Evolutionary conservation across 176 grass and related monocot genomes (phyloP).

Genomic region (Triticum urartu): DNA sequence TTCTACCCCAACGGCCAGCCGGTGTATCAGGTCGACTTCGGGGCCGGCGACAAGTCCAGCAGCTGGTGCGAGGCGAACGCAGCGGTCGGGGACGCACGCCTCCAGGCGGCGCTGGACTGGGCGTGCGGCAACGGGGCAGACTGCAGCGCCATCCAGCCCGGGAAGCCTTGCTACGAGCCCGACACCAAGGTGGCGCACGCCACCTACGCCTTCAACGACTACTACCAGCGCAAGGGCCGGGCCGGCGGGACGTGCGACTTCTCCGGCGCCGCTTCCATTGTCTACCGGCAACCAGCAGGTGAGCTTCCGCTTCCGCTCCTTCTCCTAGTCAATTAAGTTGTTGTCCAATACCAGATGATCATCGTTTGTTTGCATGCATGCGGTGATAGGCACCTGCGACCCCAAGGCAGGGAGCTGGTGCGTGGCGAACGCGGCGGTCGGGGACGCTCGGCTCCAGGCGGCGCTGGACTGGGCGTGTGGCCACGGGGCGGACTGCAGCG

Average conservation of each 20-base stretch:
- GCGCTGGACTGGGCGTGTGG: constrained; percentile 33
- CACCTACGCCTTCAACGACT: not conserved
- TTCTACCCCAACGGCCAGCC: constrained; percentile 53
- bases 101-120: constrained; percentile 42
- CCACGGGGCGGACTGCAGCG: constrained; percentile 56
- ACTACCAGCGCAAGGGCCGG: constrained; percentile 36
- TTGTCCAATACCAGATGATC: too few relatives aligned
- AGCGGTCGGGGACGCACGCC: not conserved
- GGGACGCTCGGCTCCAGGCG: not conserved
- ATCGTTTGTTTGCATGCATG: too few relatives aligned
- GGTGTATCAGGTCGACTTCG: constrained; percentile 53
- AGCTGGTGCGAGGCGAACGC: constrained; percentile 50
- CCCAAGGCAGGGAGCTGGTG: constrained; percentile 30
- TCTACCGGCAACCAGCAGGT: not conserved
- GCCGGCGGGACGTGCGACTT: constrained; percentile 49
- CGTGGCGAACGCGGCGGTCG: constrained; percentile 36
- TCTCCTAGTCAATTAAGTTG: too few relatives aligned
- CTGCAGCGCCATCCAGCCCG: constrained; percentile 27
- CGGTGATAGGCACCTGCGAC: not conserved
- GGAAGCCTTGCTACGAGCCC: constrained; percentile 43
- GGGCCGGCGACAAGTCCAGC: not conserved
- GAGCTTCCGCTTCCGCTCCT: too few relatives aligned
- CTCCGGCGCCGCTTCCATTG: constrained; percentile 34
- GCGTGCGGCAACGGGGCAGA: constrained; percentile 22
- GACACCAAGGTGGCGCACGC: constrained; percentile 35